Conservation (phyloP, 257 asterid genomes). For the Gynochthodes officinalis region DNA sequence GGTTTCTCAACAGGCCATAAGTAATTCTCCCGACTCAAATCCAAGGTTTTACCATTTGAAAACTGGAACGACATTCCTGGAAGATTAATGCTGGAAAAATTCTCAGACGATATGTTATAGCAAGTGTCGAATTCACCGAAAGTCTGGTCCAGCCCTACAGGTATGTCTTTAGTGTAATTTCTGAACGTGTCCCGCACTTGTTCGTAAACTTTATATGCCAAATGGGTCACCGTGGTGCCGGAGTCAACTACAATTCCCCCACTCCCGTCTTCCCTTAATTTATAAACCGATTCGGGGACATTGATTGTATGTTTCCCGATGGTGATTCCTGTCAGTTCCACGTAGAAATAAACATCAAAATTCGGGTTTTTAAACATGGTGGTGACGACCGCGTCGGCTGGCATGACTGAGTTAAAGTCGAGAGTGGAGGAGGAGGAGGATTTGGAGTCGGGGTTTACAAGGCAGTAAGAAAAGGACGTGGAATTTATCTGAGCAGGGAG, state of each 20-base stretch:
- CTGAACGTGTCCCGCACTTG: constrained; percentile 11
- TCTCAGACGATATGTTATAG: not conserved
- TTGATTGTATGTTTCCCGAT: constrained; percentile 31
- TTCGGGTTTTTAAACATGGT: constrained; percentile 40
- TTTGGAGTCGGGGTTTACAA: not conserved
- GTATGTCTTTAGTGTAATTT: not conserved
- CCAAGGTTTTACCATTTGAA: not conserved
- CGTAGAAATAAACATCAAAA: constrained; percentile 37
- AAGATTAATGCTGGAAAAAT: not conserved
- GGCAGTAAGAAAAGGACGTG: constrained; percentile 19
- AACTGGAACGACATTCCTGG: not conserved
- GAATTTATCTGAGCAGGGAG: constrained; percentile 16
- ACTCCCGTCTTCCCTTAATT: not conserved
- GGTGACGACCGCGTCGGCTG: constrained; percentile 44
- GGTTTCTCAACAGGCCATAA: too few relatives aligned
- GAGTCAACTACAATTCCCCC: constrained; percentile 22
- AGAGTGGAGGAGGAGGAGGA: constrained; percentile 34
- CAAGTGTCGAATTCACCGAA: not conserved
- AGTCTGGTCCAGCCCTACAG: too few relatives aligned
- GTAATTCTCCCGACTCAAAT: not conserved
- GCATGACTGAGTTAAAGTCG: constrained; percentile 53
- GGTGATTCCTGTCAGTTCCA: constrained; percentile 50
- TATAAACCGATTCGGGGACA: not conserved
- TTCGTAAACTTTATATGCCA: not conserved
- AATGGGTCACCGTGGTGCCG: constrained; percentile 12